Evolutionary conservation across 2,329 filamentous ascomycete species (phyloP).

Genomic region (Aspergillus fijiensis): DNA sequence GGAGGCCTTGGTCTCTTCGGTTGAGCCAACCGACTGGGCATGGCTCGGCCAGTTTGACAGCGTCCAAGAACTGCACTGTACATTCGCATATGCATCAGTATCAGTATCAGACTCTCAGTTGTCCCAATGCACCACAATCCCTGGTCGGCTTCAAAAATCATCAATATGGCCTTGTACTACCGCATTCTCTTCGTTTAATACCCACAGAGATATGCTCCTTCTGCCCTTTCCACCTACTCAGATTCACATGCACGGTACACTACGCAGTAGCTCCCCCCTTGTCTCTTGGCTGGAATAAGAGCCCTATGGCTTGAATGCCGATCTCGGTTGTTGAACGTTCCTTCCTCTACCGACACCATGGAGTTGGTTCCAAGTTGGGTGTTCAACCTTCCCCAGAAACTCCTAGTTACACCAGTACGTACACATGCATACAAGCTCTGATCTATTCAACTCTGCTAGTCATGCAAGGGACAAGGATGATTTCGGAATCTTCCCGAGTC

Average conservation of each 20-base stretch:
- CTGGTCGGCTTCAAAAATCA: too few relatives aligned
- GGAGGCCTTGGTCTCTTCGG: background rate
- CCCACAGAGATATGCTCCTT: too few relatives aligned
- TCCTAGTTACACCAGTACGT: background rate
- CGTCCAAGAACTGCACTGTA: too few relatives aligned
- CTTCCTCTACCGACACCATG: background rate
- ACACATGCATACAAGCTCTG: background rate
- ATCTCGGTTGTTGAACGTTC: background rate
- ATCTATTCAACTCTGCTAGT: background rate
- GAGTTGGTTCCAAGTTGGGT: background rate
- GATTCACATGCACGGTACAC: background rate
- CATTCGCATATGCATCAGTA: too few relatives aligned
- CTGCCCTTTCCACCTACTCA: too few relatives aligned
- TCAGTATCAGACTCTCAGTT: too few relatives aligned
- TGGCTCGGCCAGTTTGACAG: background rate
- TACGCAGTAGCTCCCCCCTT: background rate
- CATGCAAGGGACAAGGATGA: background rate
- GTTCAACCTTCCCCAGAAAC: background rate
- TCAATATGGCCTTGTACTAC: too few relatives aligned
- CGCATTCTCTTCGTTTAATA: too few relatives aligned
- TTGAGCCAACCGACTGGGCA: background rate
- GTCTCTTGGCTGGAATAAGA: background rate
- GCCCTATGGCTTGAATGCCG: background rate
- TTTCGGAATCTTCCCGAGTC: background rate
- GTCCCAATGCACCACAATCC: too few relatives aligned